These are phyloP conservation scores for Obelidium mucronatum DNA, from an alignment of 192 early-diverging fungal species.

Conservation along the genomic window DNA sequence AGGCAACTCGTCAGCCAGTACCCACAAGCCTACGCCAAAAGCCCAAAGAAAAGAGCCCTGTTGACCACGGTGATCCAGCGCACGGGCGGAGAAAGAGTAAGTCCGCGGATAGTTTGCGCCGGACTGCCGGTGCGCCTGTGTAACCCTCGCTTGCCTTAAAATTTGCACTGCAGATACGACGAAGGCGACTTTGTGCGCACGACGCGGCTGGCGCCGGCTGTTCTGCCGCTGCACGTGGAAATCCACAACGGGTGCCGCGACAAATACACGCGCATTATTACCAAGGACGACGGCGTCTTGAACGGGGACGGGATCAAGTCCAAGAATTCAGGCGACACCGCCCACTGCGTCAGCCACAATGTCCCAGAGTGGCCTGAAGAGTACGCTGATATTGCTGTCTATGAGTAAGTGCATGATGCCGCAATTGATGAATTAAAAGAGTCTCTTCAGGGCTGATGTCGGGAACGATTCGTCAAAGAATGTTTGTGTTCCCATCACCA, in stretches of 20 bases:
- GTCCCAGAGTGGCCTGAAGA: constrained; percentile 10
- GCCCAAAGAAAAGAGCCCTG: not conserved
- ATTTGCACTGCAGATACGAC: constrained; percentile 8
- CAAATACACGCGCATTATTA: constrained; percentile 17
- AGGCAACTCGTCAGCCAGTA: constrained; percentile 17
- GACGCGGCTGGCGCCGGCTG: constrained; percentile 3
- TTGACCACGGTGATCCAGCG: not conserved
- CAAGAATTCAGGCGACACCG: not conserved
- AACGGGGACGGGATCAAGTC: not conserved
- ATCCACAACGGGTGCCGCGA: constrained; percentile 14
- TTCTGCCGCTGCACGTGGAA: constrained; percentile 7
- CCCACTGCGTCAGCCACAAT: not conserved
- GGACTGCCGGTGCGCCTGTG: no score
- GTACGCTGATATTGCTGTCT: no score
- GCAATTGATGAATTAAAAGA: no score
- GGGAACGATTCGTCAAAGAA: not conserved
- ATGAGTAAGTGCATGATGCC: no score
- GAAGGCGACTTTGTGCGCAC: constrained; percentile 1
- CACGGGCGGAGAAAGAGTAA: not conserved
- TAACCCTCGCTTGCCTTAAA: no score
- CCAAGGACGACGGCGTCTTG: constrained; percentile 2
- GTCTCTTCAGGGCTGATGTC: no score
- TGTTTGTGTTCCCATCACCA: not conserved
- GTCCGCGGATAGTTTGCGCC: not conserved
- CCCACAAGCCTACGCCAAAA: not conserved